Percentiles rank a stretch among this genome's conserved stretches.
Evolutionary conservation across 108 stramenopile species (phyloP).

Genomic region (Fistulifera pelliculosa): DNA sequence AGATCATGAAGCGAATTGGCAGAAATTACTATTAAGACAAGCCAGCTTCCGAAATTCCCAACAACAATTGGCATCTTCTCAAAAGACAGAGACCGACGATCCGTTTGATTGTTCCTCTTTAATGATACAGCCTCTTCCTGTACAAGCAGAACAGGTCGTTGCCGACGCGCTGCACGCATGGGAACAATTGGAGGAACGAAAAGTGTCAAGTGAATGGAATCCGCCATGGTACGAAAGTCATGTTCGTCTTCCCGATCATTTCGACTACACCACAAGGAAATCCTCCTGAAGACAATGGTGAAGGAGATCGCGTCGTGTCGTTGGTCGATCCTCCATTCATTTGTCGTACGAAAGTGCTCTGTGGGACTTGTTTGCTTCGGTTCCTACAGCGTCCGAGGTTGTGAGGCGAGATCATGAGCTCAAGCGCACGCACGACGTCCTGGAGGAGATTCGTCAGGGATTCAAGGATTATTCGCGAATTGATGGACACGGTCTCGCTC

Average conservation of each 20-base stretch:
- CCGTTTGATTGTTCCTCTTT: not conserved
- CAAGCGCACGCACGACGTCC: slow-evolving; percentile 32
- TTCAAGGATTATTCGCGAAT: slow-evolving; percentile 21
- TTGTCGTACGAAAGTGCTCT: slow-evolving; percentile 60
- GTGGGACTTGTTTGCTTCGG: slow-evolving; percentile 55
- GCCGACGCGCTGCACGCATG: not conserved
- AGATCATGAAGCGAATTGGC: not conserved
- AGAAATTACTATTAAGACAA: not conserved
- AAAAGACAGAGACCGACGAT: not conserved
- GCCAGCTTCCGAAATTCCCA: not conserved
- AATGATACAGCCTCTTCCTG: not conserved
- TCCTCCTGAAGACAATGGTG: slow-evolving; percentile 2
- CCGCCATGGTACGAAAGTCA: slow-evolving; percentile 5
- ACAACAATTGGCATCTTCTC: not conserved
- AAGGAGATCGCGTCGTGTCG: slow-evolving; percentile 15
- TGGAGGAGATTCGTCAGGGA: slow-evolving; percentile 24
- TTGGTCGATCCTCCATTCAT: slow-evolving; percentile 13
- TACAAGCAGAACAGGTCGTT: not conserved
- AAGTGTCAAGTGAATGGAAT: not conserved
- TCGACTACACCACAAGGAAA: slow-evolving; percentile 30
- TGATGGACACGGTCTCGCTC: slow-evolving; percentile 43
- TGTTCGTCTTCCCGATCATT: slow-evolving; percentile 28
- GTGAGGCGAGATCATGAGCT: slow-evolving; percentile 20
- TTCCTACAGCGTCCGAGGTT: slow-evolving; percentile 42
- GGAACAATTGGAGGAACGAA: slow-evolving; percentile 1